These are phyloP conservation scores for Clausena lansium DNA, from an alignment of 345 rosid genomes.

Conservation along the genomic window DNA sequence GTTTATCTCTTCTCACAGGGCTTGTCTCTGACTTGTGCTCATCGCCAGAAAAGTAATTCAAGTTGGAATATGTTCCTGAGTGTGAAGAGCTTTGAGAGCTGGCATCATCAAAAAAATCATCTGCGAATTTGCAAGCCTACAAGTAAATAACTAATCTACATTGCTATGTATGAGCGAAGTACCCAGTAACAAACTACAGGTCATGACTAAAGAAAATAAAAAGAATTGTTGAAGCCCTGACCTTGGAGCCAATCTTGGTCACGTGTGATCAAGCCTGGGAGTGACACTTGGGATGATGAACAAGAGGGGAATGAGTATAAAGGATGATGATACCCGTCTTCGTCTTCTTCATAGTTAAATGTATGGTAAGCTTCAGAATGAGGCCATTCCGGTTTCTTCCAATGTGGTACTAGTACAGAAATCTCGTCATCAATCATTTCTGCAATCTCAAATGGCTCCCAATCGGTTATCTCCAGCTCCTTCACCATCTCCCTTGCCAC, in stretches of 20 bases:
- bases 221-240: constrained; percentile 16
- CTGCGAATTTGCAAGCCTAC: constrained; percentile 36
- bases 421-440: constrained; percentile 68
- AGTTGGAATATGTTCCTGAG: constrained; percentile 58
- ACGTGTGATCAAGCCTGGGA: constrained; percentile 37
- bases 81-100: constrained; percentile 63
- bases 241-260: constrained; percentile 49
- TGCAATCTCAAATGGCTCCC: constrained; percentile 74
- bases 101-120: constrained; percentile 60
- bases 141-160: not conserved
- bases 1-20: constrained; percentile 25
- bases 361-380: constrained; percentile 18
- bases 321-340: constrained; percentile 30
- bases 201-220: not conserved
- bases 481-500: constrained; percentile 83
- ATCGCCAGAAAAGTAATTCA: constrained; percentile 47
- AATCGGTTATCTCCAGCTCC: constrained; percentile 65
- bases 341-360: constrained; percentile 41
- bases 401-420: constrained; percentile 47
- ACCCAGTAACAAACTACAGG: not conserved
- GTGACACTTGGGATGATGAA: constrained; percentile 57
- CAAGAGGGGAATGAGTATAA: constrained; percentile 47
- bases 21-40: constrained; percentile 36
- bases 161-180: not conserved
- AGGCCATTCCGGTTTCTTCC: constrained; percentile 36